Evolutionary conservation across 2,329 filamentous ascomycete genomes (phyloP).

Genomic region (Hypoxylon sp.): DNA sequence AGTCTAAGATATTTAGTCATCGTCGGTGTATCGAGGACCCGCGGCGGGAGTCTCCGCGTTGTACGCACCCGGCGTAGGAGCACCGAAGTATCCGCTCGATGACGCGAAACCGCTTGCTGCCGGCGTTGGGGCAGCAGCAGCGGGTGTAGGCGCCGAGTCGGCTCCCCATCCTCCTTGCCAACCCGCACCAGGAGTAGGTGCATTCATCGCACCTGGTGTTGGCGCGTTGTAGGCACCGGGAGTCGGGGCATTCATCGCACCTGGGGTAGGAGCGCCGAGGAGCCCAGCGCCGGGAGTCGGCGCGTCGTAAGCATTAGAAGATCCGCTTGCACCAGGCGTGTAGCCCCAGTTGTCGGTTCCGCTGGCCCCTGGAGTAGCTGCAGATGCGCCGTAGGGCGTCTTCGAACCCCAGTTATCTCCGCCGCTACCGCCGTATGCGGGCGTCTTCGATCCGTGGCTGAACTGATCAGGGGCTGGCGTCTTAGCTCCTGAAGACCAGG

Average conservation of each 20-base stretch:
- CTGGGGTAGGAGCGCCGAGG: conserved; percentile 70
- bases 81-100: conserved; percentile 62
- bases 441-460: conserved; percentile 75
- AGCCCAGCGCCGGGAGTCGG: conserved; percentile 73
- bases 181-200: conserved; percentile 76
- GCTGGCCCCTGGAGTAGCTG: conserved; percentile 69
- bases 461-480: conserved; percentile 76
- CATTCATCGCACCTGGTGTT: conserved; percentile 70
- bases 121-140: conserved; percentile 75
- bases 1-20: conserved; percentile 42
- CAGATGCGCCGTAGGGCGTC: conserved; percentile 78
- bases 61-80: conserved; percentile 51
- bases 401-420: conserved; percentile 78
- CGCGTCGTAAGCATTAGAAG: conserved; percentile 72
- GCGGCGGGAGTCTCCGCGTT: conserved; percentile 51
- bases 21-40: conserved; percentile 51
- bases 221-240: conserved; percentile 76
- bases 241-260: conserved; percentile 75
- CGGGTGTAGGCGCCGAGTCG: conserved; percentile 76
- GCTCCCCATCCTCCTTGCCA: conserved; percentile 71
- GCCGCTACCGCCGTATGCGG: conserved; percentile 65
- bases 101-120: conserved; percentile 69
- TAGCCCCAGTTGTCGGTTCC: conserved; percentile 72
- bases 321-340: conserved; percentile 63
- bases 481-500: conserved; percentile 82